Conservation (phyloP, 768 basidiomycete genomes). For the Rhodotorula kratochvilovae region DNA sequence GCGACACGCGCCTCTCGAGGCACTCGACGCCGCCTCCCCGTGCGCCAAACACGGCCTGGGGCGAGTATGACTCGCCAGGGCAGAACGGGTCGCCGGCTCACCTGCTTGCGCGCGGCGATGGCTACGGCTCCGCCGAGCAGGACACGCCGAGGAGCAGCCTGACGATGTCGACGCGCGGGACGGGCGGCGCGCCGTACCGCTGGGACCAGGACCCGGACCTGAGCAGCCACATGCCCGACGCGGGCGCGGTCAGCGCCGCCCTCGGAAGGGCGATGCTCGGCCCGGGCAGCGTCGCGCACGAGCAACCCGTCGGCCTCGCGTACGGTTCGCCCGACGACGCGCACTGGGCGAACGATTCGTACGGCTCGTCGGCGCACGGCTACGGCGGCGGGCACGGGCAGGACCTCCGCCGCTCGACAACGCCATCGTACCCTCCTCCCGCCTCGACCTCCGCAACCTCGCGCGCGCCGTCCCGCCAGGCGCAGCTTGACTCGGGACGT, state of each 20-base stretch:
- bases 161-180: conserved; percentile 9
- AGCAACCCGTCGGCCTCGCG: background rate
- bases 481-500: background rate
- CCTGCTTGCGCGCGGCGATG: background rate
- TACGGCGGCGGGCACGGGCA: background rate
- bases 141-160: background rate
- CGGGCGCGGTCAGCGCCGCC: background rate
- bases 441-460: background rate
- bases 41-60: conserved; percentile 3
- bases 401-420: background rate
- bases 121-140: background rate
- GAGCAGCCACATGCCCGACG: background rate
- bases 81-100: background rate
- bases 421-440: background rate
- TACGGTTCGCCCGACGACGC: background rate
- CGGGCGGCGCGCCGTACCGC: conserved; percentile 11
- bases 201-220: conserved; percentile 2
- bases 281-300: background rate
- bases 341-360: background rate
- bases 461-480: background rate
- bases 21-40: background rate
- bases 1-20: background rate
- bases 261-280: conserved; percentile 5
- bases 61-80: background rate
- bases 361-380: background rate